These are phyloP conservation scores for Aspergillus sp. DNA, from an alignment of 2,329 filamentous ascomycete species.

Conservation along the genomic window DNA sequence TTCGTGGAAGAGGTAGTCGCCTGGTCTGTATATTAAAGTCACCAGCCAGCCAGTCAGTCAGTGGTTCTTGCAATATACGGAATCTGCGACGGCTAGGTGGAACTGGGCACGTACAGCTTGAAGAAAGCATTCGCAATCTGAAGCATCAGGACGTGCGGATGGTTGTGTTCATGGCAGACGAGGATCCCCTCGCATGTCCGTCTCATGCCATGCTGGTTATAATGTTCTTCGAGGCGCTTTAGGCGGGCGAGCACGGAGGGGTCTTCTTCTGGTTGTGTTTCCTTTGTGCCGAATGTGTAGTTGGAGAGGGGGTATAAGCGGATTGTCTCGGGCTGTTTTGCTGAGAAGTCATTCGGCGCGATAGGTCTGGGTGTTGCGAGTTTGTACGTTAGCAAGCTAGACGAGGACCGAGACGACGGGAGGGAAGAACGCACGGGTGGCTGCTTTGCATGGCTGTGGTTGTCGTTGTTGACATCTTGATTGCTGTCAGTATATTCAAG, in stretches of 20 bases:
- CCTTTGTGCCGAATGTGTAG: slow-evolving; percentile 98
- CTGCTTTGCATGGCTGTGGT: slow-evolving; percentile 72
- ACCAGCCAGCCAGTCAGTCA: neutral
- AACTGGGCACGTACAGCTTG: slow-evolving; percentile 63
- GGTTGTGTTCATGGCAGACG: slow-evolving; percentile 98
- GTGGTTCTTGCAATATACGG: neutral
- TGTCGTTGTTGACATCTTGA: slow-evolving; percentile 80
- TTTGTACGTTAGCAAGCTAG: neutral
- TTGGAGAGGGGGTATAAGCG: slow-evolving; percentile 93
- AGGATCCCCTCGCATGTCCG: slow-evolving; percentile 95
- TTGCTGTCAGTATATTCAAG: neutral
- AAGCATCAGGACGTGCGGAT: slow-evolving; percentile 97
- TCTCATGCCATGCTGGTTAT: slow-evolving; percentile 87
- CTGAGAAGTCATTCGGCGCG: slow-evolving; percentile 79
- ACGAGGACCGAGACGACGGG: neutral
- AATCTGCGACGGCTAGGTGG: neutral
- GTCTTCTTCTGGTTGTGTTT: slow-evolving; percentile 96
- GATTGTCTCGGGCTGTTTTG: slow-evolving; percentile 84
- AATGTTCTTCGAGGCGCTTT: slow-evolving; percentile 95
- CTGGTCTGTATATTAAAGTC: slow-evolving; percentile 58
- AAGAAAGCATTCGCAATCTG: slow-evolving; percentile 99
- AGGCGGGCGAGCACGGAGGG: slow-evolving; percentile 90
- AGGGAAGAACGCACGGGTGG: slow-evolving; percentile 53
- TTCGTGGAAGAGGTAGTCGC: slow-evolving; percentile 83
- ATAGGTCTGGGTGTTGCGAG: slow-evolving; percentile 57